Evolutionary conservation across 2,329 filamentous ascomycete genomes (phyloP).

Genomic region (Diaporthe humulicola): DNA sequence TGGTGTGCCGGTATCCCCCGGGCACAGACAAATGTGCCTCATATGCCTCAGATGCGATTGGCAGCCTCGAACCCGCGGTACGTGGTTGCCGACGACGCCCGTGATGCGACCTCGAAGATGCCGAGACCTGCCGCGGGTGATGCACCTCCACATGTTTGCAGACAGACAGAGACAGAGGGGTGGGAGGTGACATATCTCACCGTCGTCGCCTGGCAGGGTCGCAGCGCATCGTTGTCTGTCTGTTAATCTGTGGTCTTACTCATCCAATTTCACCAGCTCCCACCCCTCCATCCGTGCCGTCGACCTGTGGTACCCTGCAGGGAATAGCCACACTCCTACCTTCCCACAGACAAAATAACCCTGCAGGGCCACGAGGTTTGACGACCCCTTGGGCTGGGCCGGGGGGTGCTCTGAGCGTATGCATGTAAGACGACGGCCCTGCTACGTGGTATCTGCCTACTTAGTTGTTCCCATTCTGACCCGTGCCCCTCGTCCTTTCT

Average conservation of each 20-base stretch:
- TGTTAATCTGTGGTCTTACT: constrained; percentile 21
- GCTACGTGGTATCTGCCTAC: neutral
- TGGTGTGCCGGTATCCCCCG: neutral
- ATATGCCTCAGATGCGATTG: constrained; percentile 16
- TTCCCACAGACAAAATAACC: constrained; percentile 2
- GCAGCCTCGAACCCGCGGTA: neutral
- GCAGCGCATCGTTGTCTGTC: neutral
- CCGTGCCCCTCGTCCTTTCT: constrained; percentile 7
- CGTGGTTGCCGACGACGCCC: constrained; percentile 22
- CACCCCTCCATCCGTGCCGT: neutral
- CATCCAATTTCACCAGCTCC: constrained; percentile 2
- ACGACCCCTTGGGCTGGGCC: neutral
- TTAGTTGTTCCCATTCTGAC: neutral
- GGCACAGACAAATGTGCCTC: neutral
- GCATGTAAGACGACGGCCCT: constrained; percentile 7
- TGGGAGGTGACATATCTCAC: neutral
- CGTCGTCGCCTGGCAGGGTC: constrained; percentile 11
- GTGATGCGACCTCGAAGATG: constrained; percentile 14
- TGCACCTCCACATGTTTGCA: neutral
- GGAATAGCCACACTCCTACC: constrained; percentile 9
- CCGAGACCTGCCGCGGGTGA: constrained; percentile 20
- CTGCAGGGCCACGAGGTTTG: constrained; percentile 19
- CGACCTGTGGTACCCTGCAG: neutral
- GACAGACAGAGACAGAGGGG: neutral
- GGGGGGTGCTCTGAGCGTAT: neutral